Base-by-base conservation (phyloP, 257 asterid genomes). In the Solanum chiquidenum region DNA sequence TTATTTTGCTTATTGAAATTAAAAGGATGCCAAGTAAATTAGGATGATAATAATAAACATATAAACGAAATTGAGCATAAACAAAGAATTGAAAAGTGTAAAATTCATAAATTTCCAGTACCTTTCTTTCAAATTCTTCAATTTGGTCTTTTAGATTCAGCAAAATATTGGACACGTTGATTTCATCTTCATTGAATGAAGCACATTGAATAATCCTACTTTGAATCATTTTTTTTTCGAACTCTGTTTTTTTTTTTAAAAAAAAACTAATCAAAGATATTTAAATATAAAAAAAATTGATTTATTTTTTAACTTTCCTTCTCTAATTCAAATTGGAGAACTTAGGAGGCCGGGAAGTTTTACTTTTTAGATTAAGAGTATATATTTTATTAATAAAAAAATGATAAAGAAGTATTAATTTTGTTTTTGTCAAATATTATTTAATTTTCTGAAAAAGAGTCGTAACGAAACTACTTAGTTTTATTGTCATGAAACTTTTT, bases 151-250 rank as follows among this genome's bases (percentile, higher is more conserved):
- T 31, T 16, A 95, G 88, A 85, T 90, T 87, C 71, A 94, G 89
- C 6, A 95, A 80, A 73, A 92, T 92, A 13, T 87, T 86, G 12
- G 91, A 86, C 12, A 92, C 95, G 10, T 72, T 87, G 4, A 87
- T 21, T 87, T 95, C 98, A 2, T 89, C 88, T 62, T 89, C 87
- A 4, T 91, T 52, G 7, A 89, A 64, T 23, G 88, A 46, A 62
- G 31, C 76, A 66, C 44, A 62, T 6, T 18, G n/a, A 18, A 55
- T 6, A 55, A 55, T 55, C 1, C n/a, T 55, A 55, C n/a, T 55
- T 55, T 55, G 64, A 0, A 52, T 52, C 62, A 52, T 52, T 5
- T 16, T 52, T 38, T 52, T 52, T 52, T 52, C 4, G 9, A 52
- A 18, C n/a, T 49, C 0, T 14, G 58, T 49, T 49, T 46, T 46